These are phyloP conservation scores for Colletotrichum australisinense DNA, from an alignment of 2,329 filamentous ascomycete genomes.

Conservation along the genomic window DNA sequence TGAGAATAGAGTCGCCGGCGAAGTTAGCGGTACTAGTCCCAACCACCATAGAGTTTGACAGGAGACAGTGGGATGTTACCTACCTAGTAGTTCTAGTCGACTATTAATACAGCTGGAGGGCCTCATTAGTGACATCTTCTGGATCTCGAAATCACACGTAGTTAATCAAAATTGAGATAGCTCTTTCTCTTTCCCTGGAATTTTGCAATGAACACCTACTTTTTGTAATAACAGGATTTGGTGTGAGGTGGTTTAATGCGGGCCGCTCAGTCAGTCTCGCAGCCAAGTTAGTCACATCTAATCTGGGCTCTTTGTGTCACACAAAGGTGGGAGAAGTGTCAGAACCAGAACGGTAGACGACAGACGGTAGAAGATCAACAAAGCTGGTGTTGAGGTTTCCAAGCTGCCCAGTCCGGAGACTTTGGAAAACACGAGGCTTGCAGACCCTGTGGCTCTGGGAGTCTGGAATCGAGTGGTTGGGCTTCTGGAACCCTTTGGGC, in stretches of 20 bases:
- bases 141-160: not conserved
- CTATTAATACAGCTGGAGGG: not conserved
- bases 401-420: not conserved
- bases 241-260: not conserved
- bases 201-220: not conserved
- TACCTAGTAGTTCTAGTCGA: not conserved
- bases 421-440: not conserved
- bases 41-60: not conserved
- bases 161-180: not conserved
- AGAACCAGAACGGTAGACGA: not conserved
- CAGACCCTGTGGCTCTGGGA: not conserved
- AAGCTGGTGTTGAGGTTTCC: not conserved
- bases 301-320: not conserved
- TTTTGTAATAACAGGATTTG: not conserved
- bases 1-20: not conserved
- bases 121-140: not conserved
- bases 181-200: not conserved
- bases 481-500: slow-evolving; percentile 7
- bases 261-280: not conserved
- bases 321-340: not conserved
- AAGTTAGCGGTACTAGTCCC: not conserved
- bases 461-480: slow-evolving; percentile 5
- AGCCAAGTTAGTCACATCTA: slow-evolving; percentile 4
- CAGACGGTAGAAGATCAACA: not conserved
- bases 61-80: not conserved